Percentiles rank a stretch among this genome's conserved stretches.
Conservation (phyloP, 495 filamentous ascomycete species). For the Aspergillus panamensis region DNA sequence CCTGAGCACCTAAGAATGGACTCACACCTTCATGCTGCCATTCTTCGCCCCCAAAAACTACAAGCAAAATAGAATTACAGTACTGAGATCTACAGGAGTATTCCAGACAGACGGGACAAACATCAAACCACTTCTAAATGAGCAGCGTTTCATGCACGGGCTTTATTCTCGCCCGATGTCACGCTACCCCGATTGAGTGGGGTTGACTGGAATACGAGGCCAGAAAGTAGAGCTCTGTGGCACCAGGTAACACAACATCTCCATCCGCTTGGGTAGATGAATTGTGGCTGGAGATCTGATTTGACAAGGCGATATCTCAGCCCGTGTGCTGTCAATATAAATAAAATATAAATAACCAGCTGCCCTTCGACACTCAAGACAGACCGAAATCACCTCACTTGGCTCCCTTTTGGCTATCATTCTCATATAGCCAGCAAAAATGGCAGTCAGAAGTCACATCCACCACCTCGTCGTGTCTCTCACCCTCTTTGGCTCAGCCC, state of each 20-base stretch:
- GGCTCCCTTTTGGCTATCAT: neutral
- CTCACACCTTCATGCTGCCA: too few relatives aligned
- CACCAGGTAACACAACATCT: too few relatives aligned
- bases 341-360: neutral
- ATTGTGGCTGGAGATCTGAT: neutral
- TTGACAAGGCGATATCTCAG: neutral
- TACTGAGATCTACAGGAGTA: too few relatives aligned
- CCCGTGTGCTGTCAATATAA: neutral
- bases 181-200: neutral
- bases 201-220: neutral
- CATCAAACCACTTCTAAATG: too few relatives aligned
- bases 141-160: neutral
- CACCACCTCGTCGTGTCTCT: neutral
- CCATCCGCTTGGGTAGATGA: too few relatives aligned
- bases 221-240: too few relatives aligned
- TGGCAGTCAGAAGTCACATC: neutral
- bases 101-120: too few relatives aligned
- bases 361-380: neutral
- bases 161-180: neutral
- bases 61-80: too few relatives aligned
- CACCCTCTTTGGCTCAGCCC: slow-evolving; percentile 8
- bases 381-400: too few relatives aligned
- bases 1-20: too few relatives aligned
- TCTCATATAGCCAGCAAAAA: neutral
- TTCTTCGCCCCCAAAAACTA: too few relatives aligned